phyloP scores from a whole-genome alignment of 108 stramenopile species.

The Thalassiosira profunda region DNA sequence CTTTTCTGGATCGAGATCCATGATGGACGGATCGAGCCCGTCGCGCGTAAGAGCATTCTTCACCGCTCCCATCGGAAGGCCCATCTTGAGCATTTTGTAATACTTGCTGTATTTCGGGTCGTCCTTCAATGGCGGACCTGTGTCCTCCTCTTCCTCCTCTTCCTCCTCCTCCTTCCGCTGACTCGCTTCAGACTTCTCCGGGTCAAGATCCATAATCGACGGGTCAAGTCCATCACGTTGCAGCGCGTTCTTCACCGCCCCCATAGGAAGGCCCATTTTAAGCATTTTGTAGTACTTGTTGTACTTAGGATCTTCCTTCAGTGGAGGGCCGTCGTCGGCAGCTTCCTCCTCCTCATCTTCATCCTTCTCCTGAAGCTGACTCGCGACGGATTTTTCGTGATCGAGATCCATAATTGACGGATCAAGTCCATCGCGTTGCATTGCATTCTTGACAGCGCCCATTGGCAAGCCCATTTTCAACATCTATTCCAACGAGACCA shows the following conservation, averaged over 20 bases:
- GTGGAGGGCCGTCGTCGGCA: conserved; percentile 50
- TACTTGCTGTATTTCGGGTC: conserved; percentile 73
- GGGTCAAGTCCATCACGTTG: conserved; percentile 58
- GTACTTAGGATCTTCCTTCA: conserved; percentile 84
- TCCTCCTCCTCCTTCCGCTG: conserved; percentile 20
- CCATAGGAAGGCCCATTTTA: conserved; percentile 77
- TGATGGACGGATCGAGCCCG: conserved; percentile 60
- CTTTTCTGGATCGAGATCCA: conserved; percentile 83
- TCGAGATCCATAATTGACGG: conserved; percentile 76
- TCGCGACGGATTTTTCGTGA: conserved; percentile 55
- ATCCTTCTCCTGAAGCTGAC: conserved; percentile 38
- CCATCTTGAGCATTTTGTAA: conserved; percentile 77
- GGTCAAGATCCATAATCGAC: conserved; percentile 56
- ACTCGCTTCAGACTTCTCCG: conserved; percentile 40
- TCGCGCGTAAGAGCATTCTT: conserved; percentile 70
- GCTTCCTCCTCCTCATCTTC: conserved; percentile 16
- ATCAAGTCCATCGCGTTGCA: conserved; percentile 74
- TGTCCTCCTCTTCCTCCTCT: conserved; percentile 11
- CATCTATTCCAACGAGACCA: background rate
- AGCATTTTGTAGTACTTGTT: conserved; percentile 85
- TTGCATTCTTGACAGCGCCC: conserved; percentile 72
- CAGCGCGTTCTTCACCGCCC: conserved; percentile 70
- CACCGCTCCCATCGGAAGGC: conserved; percentile 75
- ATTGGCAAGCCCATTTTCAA: conserved; percentile 57
- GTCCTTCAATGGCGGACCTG: conserved; percentile 61